Conservation (phyloP, 345 rosid species). For the Chamaenerion angustifolium region DNA sequence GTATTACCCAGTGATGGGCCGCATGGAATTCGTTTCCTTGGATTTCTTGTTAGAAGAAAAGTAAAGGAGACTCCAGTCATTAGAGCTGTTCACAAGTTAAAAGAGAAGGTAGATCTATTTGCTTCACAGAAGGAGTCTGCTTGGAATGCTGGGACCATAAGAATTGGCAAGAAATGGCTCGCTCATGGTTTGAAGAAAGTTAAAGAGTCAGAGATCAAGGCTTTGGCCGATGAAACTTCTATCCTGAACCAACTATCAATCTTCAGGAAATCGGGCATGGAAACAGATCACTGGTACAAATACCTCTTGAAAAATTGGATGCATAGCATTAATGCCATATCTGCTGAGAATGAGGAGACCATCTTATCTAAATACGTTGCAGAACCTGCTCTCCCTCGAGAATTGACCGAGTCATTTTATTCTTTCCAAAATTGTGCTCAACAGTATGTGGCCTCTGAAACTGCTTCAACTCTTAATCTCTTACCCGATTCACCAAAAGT, state of each 20-base stretch:
- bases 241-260: conserved; percentile 51
- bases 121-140: conserved; percentile 67
- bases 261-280: conserved; percentile 76
- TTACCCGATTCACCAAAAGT: conserved; percentile 26
- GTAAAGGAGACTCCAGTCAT: conserved; percentile 47
- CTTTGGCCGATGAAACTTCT: conserved; percentile 53
- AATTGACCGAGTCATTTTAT: conserved; percentile 56
- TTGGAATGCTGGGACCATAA: conserved; percentile 58
- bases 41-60: conserved; percentile 43
- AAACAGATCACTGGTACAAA: conserved; percentile 92
- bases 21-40: conserved; percentile 50
- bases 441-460: conserved; percentile 64
- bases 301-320: conserved; percentile 55
- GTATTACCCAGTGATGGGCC: conserved; percentile 31
- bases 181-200: conserved; percentile 85
- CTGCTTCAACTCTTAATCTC: conserved; percentile 47
- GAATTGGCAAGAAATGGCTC: conserved; percentile 83
- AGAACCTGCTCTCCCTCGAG: conserved; percentile 69
- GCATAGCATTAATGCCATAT: conserved; percentile 42
- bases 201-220: conserved; percentile 82
- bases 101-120: conserved; percentile 61
- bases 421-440: conserved; percentile 52
- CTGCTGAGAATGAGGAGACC: conserved; percentile 38
- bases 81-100: conserved; percentile 71
- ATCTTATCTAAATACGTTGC: conserved; percentile 54